Base-by-base conservation (phyloP, 1,139 yeast genomes). In the Debaryomyces sp. region DNA sequence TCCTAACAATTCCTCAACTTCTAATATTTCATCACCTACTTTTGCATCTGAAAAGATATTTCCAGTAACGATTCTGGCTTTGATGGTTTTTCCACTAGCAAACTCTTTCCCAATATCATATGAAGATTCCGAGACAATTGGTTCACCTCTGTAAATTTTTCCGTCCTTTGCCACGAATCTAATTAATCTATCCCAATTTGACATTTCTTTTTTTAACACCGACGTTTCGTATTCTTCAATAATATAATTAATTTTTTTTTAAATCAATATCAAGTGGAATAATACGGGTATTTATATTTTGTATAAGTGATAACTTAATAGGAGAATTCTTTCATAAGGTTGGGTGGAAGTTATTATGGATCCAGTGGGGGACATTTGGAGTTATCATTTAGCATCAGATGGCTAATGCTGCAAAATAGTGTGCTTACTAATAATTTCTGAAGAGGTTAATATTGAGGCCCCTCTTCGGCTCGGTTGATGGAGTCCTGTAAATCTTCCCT, bases 121-220 rank as follows among this genome's bases (percentile, higher is more conserved):
- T 30, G 15, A 13, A 13, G 10, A 7, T 12, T 13, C 34, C 1
- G 18, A 15, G 18, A 30, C 3, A 15, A 13, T 30, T 13, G 18
- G 18, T 2, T 30, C 34, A 30, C 34, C 17, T 6, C 10, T 6
- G 18, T 30, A 13, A 13, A 30, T 15, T 6, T n/a, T 13, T 2
- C 18, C 34, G 4, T 30, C 34, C 3, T 13, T 15, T 2, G 34
- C 34, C 1, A 30, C 17, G n/a, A 30, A 30, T 30, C 34, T 30
- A 30, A 30, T 30, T 5, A 30, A 4, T 30, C 67, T 4, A 26
- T 26, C 29, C 29, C 29, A 26, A 12, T 10, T 26, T 26, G 29
- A 10, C 12, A 10, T 8, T 26, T 8, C 5, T 26, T 26, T 9
- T 26, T 5, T 9, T 26, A 2, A 26, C 5, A 26, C 4, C 5